These are phyloP conservation scores for Penicillium occitanis DNA, from an alignment of 2,329 filamentous ascomycete genomes.

Conservation along the genomic window DNA sequence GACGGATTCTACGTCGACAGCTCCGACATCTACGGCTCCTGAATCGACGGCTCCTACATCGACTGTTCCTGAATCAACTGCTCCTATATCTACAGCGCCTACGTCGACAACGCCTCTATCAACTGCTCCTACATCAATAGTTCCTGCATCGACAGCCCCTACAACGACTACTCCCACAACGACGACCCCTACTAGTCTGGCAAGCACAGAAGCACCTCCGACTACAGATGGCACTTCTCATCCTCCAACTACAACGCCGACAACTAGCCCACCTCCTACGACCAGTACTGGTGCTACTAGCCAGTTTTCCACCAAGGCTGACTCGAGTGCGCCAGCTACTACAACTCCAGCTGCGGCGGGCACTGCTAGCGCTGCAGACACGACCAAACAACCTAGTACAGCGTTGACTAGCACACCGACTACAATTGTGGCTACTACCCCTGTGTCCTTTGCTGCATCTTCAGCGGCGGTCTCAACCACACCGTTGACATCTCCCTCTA, in stretches of 20 bases:
- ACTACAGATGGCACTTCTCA: not conserved
- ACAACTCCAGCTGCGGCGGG: not conserved
- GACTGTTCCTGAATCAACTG: not conserved
- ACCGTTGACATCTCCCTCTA: not conserved
- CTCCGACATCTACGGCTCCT: constrained; percentile 1
- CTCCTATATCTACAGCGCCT: constrained; percentile 5
- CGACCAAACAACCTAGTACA: not conserved
- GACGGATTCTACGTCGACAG: not conserved
- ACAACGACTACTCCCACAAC: not conserved
- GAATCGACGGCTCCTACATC: not conserved
- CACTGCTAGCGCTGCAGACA: not conserved
- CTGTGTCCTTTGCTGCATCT: not conserved
- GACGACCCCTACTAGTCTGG: not conserved
- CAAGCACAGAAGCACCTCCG: not conserved
- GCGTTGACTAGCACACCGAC: not conserved
- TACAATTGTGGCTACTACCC: not conserved
- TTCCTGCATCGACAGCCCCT: not conserved
- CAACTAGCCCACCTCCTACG: not conserved
- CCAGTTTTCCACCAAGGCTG: not conserved
- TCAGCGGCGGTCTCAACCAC: not conserved
- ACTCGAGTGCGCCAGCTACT: not conserved
- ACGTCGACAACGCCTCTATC: constrained; percentile 1
- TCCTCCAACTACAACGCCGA: not conserved
- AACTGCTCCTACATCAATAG: not conserved
- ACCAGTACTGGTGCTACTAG: not conserved